These are phyloP conservation scores for Globisporangium uncinulatum DNA, from an alignment of 352 stramenopile species.

Conservation along the genomic window DNA sequence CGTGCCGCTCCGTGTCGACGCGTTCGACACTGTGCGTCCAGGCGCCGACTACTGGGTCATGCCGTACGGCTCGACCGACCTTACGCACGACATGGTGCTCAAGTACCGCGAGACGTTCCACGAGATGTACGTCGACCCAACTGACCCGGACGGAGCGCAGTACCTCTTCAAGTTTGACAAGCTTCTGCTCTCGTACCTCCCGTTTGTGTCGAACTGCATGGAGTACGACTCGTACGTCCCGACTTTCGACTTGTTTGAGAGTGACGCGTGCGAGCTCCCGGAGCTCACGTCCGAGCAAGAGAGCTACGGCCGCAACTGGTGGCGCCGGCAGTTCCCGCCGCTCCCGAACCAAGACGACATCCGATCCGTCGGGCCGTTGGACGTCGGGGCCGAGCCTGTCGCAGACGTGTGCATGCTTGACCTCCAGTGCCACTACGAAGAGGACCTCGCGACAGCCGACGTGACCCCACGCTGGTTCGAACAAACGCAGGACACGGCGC, in stretches of 20 bases:
- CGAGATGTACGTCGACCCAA: constrained; percentile 71
- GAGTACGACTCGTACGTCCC: constrained; percentile 96
- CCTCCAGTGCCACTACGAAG: constrained; percentile 92
- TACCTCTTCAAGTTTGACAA: constrained; percentile 77
- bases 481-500: constrained; percentile 67
- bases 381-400: constrained; percentile 85
- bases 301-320: constrained; percentile 61
- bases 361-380: constrained; percentile 77
- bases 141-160: constrained; percentile 30
- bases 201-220: constrained; percentile 95
- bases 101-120: constrained; percentile 97
- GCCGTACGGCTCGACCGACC: constrained; percentile 55
- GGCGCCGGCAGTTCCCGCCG: constrained; percentile 63
- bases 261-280: constrained; percentile 87
- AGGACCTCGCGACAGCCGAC: constrained; percentile 84
- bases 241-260: constrained; percentile 91
- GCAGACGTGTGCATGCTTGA: constrained; percentile 90
- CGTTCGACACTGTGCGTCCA: constrained; percentile 44
- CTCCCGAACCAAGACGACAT: constrained; percentile 95
- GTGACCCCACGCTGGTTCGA: constrained; percentile 96
- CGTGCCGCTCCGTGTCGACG: constrained; percentile 76
- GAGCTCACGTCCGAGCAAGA: constrained; percentile 65
- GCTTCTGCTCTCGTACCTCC: constrained; percentile 92
- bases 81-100: constrained; percentile 84
- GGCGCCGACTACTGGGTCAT: constrained; percentile 64